Evolutionary conservation across 1,284 basidiomycete genomes (phyloP), one percentile per base, ranked within the genome.

Genomic region (Porodaedalea pini): DNA sequence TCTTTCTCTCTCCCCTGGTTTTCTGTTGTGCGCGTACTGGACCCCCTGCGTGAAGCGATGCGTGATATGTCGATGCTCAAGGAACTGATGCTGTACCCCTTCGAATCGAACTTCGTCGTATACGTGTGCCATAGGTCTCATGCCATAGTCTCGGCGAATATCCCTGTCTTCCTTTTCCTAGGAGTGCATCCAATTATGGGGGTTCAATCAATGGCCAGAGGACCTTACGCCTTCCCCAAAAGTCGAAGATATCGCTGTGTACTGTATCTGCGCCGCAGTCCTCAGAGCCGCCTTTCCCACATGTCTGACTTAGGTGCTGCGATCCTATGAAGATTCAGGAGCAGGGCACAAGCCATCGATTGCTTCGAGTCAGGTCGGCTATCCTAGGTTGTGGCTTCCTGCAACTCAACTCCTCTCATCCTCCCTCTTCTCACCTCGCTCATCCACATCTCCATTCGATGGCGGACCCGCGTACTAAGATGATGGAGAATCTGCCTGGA

Each of bases 401-500:
- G n/a, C n/a, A n/a, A n/a, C n/a, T n/a, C n/a, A n/a, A 34, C 4
- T 36, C 21, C 17, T 21, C 8, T 25, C 10, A 17, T n/a, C 8
- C 17, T 37, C 21, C 34, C n/a, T 36, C 15, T 11, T 50, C 48
- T 13, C 32, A 2, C 27, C 10, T 13, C 29, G n/a, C 29, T 7
- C 4, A 25, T 43, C 36, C n/a, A 17, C 17, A 34, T 10, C 3
- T 51, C 32, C 17, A 41, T 11, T 8, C 8, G n/a, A 51, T 51
- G 49, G 31, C 31, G n/a, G 27, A 27, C 8, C 49, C 17, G 19
- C 4, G 10, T 21, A 23, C 17, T n/a, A 51, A 21, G 11, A 21
- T 27, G 15, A 36, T 48, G 34, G 34, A 55, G 44, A 47, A 32
- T 37, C 8, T 41, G 36, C 25, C 54, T 23, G 50, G 50, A 31